Evolutionary conservation across 805 yeast genomes (phyloP).

Genomic region (Lipomyces yamadae): DNA sequence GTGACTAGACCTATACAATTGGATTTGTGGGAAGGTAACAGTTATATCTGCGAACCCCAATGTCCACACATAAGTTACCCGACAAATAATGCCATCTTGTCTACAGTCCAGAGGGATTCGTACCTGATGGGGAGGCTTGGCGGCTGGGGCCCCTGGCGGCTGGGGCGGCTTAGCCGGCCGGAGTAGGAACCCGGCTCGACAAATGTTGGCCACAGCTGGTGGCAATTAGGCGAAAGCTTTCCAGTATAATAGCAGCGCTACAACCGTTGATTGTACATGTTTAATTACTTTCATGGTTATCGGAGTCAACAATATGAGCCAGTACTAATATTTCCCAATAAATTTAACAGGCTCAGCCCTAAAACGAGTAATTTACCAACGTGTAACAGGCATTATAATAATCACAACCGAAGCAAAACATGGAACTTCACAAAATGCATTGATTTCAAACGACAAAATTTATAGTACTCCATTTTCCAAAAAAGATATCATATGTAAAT

Average conservation of each 20-base stretch:
- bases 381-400: background rate
- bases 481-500: background rate
- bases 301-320: background rate
- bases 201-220: no score
- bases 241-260: no score
- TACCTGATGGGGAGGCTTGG: background rate
- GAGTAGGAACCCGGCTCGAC: no score
- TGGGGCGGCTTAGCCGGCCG: no score
- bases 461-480: background rate
- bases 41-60: background rate
- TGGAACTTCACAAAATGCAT: background rate
- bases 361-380: background rate
- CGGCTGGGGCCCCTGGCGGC: no score
- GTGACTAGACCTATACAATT: background rate
- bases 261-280: no score
- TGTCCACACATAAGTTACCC: background rate
- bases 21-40: background rate
- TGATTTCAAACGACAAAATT: conserved; percentile 1
- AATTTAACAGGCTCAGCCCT: background rate
- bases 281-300: no score
- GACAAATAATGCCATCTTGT: background rate
- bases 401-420: conserved; percentile 2
- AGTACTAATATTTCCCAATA: background rate
- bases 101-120: background rate
- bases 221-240: no score